Base-by-base conservation (phyloP, 306 rosid species). In the Prinsepia uniflora region DNA sequence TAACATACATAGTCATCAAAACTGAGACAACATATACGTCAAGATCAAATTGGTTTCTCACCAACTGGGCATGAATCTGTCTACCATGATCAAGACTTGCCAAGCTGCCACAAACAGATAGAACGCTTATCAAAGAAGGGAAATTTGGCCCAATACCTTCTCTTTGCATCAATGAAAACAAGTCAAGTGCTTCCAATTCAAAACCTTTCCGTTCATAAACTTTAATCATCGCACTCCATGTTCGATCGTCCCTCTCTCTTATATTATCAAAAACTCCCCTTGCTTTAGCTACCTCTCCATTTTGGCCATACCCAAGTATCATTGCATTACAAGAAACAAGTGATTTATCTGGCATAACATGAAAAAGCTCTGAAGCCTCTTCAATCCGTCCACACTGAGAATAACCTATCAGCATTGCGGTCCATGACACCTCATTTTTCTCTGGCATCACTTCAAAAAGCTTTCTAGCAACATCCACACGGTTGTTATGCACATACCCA, bases 91-190 rank as follows among this genome's bases (percentile, higher is more conserved):
- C 57, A 55, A 20, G 61, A 20, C 11, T 55, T 6, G 8, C 61
- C 61, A 55, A 55, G 61, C 39, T 20, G 36, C 17, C 15, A 55
- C 17, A 55, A 55, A 55, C 60, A 20, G 39, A 55, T 55, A 55
- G 60, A 55, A 20, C 39, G 24, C 60, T 55, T 55, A 55, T 55
- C 36, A 55, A 55, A 55, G 60, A 55, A 55, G 60, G 60, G 60
- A 55, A 55, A 55, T 55, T 55, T 3, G 7, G 39, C 15, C 60
- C 20, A 9, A 55, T 10, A 10, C 36, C 39, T 55, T 55, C 61
- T 55, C 61, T 55, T 55, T 55, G 61, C 61, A 55, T 55, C 61
- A 55, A 55, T 19, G 61, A 6, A 55, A 55, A 55, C 39, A 55
- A 55, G 61, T 55, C 36, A 20, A 55, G 61, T 24, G 61, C 3